Base-by-base conservation (phyloP, 495 filamentous ascomycete species). In the Hypoxylon subgilvum region DNA sequence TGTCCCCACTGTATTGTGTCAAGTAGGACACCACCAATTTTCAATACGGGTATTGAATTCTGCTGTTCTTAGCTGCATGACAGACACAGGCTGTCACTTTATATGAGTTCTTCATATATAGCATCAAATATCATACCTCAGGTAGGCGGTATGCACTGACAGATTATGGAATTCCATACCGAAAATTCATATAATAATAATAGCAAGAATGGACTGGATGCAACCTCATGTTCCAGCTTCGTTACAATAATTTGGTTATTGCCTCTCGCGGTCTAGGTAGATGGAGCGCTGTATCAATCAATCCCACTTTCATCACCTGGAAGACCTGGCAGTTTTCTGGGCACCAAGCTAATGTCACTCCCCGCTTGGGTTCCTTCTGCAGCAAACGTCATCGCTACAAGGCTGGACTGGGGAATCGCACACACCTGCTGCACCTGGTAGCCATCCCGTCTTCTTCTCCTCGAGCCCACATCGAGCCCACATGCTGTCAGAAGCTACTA, bases 341-440 rank as follows among this genome's bases (percentile, higher is more conserved):
- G 3, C 9, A 3, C 31, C 6, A 34, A 2, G 4, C 3, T 3
- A 12, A 34, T 3, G 8, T 2, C 3, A 35, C 28, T 50, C 54
- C 54, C 53, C 46, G 31, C 43, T 49, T 53, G 53, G 48, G 17
- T 48, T 51, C 25, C 10, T 64, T 58, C 54, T 58, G 48, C 54
- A 64, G 43, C 38, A 58, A 64, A 64, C 61, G 61, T 64, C 61
- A 64, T 64, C 61, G 61, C 41, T 64, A 64, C 53, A 63, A 63
- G 60, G 60, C 60, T 63, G 53, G 61, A 18, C 31, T 18, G n/a
- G 31, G 16, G 25, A 7, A 41, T 18, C 32, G 25, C 30, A 23
- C 14, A 4, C 4, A n/a, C n/a, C n/a, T 3, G 23, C 23, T 35
- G 28, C 10, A 25, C 34, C 52, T 48, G 46, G 45, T 56, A 55